A percentile compares a stretch with the other conserved stretches of the same genome.
These are phyloP conservation scores for Solanum ahanhuiri DNA, from an alignment of 257 asterid genomes.

Conservation along the genomic window DNA sequence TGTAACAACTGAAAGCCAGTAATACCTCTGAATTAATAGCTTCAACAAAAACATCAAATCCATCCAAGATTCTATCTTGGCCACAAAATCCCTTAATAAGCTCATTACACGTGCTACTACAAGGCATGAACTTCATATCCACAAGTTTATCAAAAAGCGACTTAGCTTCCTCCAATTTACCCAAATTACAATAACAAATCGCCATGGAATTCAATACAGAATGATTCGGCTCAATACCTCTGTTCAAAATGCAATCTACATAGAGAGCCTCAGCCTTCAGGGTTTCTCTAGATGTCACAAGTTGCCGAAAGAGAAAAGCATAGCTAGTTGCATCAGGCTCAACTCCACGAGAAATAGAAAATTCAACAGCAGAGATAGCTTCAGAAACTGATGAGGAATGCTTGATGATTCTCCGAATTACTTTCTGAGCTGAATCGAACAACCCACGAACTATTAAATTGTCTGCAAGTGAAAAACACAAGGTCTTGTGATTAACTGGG, in stretches of 20 bases:
- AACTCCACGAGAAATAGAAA: conserved; percentile 29
- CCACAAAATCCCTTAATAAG: conserved; percentile 20
- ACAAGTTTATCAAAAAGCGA: conserved; percentile 18
- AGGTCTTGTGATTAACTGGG: conserved; percentile 13
- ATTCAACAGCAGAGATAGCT: conserved; percentile 27
- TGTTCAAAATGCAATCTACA: conserved; percentile 13
- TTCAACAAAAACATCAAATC: conserved; percentile 26
- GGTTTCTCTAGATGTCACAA: conserved; percentile 29
- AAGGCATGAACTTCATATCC: conserved; percentile 14
- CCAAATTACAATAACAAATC: conserved; percentile 44
- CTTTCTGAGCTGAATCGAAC: conserved; percentile 27
- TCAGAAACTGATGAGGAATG: conserved; percentile 26
- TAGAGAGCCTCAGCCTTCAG: conserved; percentile 32
- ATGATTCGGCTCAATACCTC: conserved; percentile 17
- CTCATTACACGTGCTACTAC: conserved; percentile 33
- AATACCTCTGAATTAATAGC: conserved; percentile 12
- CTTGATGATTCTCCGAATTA: conserved; percentile 32
- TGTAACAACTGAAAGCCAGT: conserved; percentile 30
- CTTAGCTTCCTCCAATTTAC: conserved; percentile 43
- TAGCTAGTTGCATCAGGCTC: conserved; percentile 26
- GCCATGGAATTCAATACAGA: conserved; percentile 40
- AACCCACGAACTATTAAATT: conserved; percentile 36
- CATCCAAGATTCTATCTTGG: conserved; percentile 30
- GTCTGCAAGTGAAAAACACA: conserved; percentile 28
- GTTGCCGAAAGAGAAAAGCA: conserved; percentile 29